Percentiles rank a stretch among this genome's conserved stretches.
Conservation (phyloP, 768 basidiomycete genomes). For the Podaxis pistillaris region DNA sequence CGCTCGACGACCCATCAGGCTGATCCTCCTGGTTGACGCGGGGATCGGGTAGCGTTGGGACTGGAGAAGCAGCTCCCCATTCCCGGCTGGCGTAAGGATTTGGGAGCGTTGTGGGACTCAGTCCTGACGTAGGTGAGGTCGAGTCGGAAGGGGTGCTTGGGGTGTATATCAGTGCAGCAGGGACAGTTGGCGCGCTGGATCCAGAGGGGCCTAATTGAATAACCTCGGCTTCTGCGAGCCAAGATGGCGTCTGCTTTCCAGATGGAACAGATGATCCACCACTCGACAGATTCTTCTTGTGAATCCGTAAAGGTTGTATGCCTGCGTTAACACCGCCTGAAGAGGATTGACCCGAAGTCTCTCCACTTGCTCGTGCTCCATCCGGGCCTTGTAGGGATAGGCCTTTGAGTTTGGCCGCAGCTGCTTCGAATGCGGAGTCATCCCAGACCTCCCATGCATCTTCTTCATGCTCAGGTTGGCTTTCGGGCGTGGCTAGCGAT, state of each 20-base stretch:
- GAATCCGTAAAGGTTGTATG: constrained; percentile 23
- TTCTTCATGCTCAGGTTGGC: constrained; percentile 22
- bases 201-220: background rate
- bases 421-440: constrained; percentile 24
- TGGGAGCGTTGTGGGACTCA: background rate
- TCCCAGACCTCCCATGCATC: constrained; percentile 54
- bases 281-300: constrained; percentile 23
- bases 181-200: background rate
- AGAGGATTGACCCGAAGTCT: background rate
- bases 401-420: constrained; percentile 2
- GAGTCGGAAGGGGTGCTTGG: background rate
- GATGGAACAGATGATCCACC: constrained; percentile 3
- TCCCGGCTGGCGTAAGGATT: background rate
- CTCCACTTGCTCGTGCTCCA: background rate
- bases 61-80: constrained; percentile 3
- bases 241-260: constrained; percentile 13
- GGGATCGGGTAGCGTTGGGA: background rate
- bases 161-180: background rate
- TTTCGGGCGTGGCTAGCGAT: constrained; percentile 32
- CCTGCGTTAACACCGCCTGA: background rate
- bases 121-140: background rate
- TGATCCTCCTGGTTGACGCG: background rate
- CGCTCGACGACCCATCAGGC: background rate
- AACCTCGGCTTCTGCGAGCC: constrained; percentile 11
- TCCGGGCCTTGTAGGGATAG: background rate